Base-by-base conservation (phyloP, 2,329 filamentous ascomycete genomes). In the Alternaria alternata region DNA sequence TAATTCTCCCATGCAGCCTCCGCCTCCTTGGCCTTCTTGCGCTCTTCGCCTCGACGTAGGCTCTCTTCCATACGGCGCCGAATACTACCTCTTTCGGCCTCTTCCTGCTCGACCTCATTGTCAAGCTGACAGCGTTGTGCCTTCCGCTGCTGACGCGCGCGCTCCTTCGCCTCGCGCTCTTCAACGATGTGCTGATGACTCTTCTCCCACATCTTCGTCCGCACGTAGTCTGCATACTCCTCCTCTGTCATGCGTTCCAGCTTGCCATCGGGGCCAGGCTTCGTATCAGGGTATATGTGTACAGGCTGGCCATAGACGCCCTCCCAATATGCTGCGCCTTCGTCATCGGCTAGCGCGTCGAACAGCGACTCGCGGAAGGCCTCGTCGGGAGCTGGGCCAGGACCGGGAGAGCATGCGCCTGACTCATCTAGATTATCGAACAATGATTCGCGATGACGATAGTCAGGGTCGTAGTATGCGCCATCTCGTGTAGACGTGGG, bases 251-350 rank as follows among this genome's bases (percentile, higher is more conserved):
- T 98, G 64, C 85, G 85, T 78, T 97, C 93, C 12, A 97, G 82
- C 59, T 85, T 82, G 16, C 86, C 87, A 39, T 68, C 80, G 51
- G 65, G 80, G 53, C 72, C 88, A 78, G 63, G 86, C 86, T 74
- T 82, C 0, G 84, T 83, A 26, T 86, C 83, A 0, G 87, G 76
- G 75, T 96, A 97, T 7, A 88, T 87, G 78, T 97, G 93, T 51
- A 98, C 91, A 0, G 95, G 94, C 76, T 98, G 94, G 1, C 93
- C 94, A 79, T 98, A 99, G n/a, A 99, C 92, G 16, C 88, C 88
- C 77, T 97, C 91, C 95, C 95, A 99, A 81, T 95, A 99, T 7
- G 89, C 87, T 2, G 95, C 95, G 47, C 94, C 95, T 80, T 99
- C 95, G 75, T 98, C 94, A 78, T 99, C 95, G 38, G 93, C 94